Conservation (phyloP, 345 rosid genomes). For the Stellera chamaejasme region DNA sequence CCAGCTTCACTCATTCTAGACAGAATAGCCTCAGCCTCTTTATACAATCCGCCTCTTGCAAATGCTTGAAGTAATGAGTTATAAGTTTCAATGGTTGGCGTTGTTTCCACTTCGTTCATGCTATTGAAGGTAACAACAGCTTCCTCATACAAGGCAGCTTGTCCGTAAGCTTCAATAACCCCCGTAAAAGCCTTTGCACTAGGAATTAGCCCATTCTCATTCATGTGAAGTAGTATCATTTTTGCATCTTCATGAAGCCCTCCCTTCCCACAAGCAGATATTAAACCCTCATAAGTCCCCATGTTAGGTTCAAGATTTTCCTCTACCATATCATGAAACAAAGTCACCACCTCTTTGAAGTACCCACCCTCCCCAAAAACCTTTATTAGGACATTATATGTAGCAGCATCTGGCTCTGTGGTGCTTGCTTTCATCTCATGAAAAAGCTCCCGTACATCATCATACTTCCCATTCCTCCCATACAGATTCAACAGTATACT, state of each 20-base stretch:
- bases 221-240: slow-evolving; percentile 71
- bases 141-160: slow-evolving; percentile 83
- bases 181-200: slow-evolving; percentile 83
- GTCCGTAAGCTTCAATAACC: slow-evolving; percentile 85
- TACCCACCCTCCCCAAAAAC: slow-evolving; percentile 97
- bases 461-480: slow-evolving; percentile 73
- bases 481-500: slow-evolving; percentile 71
- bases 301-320: slow-evolving; percentile 83
- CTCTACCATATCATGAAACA: slow-evolving; percentile 93
- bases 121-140: slow-evolving; percentile 78
- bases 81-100: slow-evolving; percentile 70
- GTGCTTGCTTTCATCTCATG: slow-evolving; percentile 93
- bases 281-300: slow-evolving; percentile 87
- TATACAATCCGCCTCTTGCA: slow-evolving; percentile 83
- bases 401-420: slow-evolving; percentile 77
- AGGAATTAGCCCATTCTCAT: slow-evolving; percentile 62
- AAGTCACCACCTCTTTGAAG: slow-evolving; percentile 90
- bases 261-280: slow-evolving; percentile 86
- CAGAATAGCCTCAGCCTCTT: slow-evolving; percentile 62
- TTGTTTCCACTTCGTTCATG: slow-evolving; percentile 83
- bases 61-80: slow-evolving; percentile 68
- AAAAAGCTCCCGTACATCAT: slow-evolving; percentile 82
- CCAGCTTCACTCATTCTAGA: slow-evolving; percentile 56
- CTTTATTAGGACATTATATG: slow-evolving; percentile 71
- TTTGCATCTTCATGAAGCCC: slow-evolving; percentile 80